Evolutionary conservation across 2,329 filamentous ascomycete species (phyloP).

Genomic region (Domatiomyces catenatus): DNA sequence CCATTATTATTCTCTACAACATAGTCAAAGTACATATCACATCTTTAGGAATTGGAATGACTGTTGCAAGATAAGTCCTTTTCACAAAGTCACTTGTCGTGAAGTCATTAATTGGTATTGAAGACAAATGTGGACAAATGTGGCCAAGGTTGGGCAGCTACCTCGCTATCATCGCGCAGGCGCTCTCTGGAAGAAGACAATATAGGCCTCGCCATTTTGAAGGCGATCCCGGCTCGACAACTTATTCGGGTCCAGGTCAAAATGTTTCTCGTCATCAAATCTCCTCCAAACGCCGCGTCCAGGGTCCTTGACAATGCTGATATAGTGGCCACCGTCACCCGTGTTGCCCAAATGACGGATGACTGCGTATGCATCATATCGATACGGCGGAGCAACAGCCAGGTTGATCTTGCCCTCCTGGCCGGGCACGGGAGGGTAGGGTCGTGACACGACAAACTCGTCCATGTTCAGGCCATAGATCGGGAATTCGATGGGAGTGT

Average conservation of each 20-base stretch:
- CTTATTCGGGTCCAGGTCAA: conserved; percentile 42
- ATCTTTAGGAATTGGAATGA: too few species aligned
- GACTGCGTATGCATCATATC: conserved; percentile 76
- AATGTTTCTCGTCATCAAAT: conserved; percentile 43
- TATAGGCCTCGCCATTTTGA: conserved; percentile 49
- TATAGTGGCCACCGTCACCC: conserved; percentile 65
- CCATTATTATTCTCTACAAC: too few species aligned
- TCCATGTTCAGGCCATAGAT: conserved; percentile 52
- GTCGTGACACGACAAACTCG: conserved; percentile 41
- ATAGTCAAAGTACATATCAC: too few species aligned
- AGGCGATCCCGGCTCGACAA: conserved; percentile 34
- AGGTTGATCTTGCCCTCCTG: conserved; percentile 19
- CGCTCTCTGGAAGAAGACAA: conserved; percentile 46
- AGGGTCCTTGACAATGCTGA: conserved; percentile 50
- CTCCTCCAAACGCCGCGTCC: conserved; percentile 43
- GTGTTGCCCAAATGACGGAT: conserved; percentile 58
- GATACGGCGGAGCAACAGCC: conserved; percentile 40
- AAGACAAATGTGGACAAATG: neutral
- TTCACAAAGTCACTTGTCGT: neutral
- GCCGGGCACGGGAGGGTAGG: conserved; percentile 21
- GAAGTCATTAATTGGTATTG: neutral
- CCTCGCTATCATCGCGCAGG: conserved; percentile 18
- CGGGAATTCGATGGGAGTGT: conserved; percentile 60
- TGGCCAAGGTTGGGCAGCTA: neutral
- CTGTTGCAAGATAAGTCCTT: too few species aligned